These are phyloP conservation scores for Aspergillus nidulans DNA, from an alignment of 495 filamentous ascomycete genomes.

Conservation along the genomic window DNA sequence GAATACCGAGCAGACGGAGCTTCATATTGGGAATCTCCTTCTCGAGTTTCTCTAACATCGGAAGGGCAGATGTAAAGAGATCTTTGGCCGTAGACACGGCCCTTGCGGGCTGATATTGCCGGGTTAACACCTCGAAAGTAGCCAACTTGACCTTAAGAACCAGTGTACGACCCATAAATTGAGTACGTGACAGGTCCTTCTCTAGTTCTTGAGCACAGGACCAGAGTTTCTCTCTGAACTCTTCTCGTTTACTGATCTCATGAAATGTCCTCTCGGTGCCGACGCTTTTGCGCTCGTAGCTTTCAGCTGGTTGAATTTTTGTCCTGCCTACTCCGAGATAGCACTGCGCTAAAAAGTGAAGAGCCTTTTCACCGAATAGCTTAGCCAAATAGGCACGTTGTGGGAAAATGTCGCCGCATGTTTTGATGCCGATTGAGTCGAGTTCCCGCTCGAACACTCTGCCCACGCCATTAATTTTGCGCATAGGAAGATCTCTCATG, in stretches of 20 bases:
- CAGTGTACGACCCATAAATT: constrained; percentile 85
- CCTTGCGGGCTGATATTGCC: constrained; percentile 71
- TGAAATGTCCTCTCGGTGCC: constrained; percentile 91
- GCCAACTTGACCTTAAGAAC: constrained; percentile 92
- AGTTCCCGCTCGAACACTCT: constrained; percentile 93
- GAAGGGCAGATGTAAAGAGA: constrained; percentile 73
- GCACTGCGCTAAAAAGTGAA: constrained; percentile 76
- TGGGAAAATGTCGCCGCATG: constrained; percentile 81
- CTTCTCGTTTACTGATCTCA: constrained; percentile 64
- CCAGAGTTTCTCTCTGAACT: constrained; percentile 72
- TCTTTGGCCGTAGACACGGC: constrained; percentile 72
- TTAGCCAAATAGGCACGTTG: constrained; percentile 66
- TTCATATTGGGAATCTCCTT: constrained; percentile 79
- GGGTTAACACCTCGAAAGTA: constrained; percentile 84
- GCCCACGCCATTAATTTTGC: constrained; percentile 92
- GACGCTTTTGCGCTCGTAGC: constrained; percentile 88
- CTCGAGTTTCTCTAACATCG: constrained; percentile 82
- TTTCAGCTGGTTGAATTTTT: constrained; percentile 78
- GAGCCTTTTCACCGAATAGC: constrained; percentile 89
- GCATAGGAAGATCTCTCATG: constrained; percentile 74
- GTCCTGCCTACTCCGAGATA: constrained; percentile 90
- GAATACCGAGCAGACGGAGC: constrained; percentile 80
- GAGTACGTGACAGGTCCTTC: constrained; percentile 71
- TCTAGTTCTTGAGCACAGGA: constrained; percentile 82
- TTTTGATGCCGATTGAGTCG: constrained; percentile 78